Evolutionary conservation across 2,329 filamentous ascomycete species (phyloP), one percentile per base, ranked within the genome.

Genomic region (Thelonectria olida): DNA sequence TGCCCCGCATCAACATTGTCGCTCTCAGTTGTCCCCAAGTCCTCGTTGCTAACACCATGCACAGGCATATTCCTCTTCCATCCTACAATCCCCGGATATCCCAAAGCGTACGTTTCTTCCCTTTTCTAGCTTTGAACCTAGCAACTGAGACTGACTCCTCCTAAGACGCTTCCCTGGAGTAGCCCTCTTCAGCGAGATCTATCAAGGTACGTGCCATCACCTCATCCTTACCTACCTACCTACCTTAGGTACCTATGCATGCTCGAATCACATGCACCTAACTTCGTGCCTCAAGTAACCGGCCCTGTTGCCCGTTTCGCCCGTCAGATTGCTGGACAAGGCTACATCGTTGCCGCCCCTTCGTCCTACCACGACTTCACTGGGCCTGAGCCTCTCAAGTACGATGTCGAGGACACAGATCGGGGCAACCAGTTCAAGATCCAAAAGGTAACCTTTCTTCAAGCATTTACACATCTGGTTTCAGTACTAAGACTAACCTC

Each of bases 281-380:
- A 38, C 12, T 7, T 25, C 7, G 17, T 8, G 12, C 20, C 39
- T 53, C 36, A 64, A 94, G 94, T 97, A 17, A 97, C 94, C 60
- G 94, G 94, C 2, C 94, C 94, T 2, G 94, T 97, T 23, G 86
- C 90, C 62, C 89, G 95, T 54, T 97, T 97, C 73, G 93, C 92
- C 52, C 89, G 94, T 62, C 93, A 97, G 76, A 97, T 97, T 71
- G 92, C 93, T 38, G 91, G 92, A 3, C 92, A 97, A 67, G 95
- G 94, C 72, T 97, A 96, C 81, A 96, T 97, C 68, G 93, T 95
- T 67, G 94, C 92, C 9, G 93, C 93, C 0, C 93, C 93, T 0
- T 96, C 92, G 34, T 94, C 90, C 28, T 97, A 97, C 79, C 94
- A 97, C 75, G 94, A 97, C 78, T 97, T 97, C 79, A 92, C 89